Base-by-base conservation (phyloP, 176 grass and related monocot species). In the Leersia perrieri region DNA sequence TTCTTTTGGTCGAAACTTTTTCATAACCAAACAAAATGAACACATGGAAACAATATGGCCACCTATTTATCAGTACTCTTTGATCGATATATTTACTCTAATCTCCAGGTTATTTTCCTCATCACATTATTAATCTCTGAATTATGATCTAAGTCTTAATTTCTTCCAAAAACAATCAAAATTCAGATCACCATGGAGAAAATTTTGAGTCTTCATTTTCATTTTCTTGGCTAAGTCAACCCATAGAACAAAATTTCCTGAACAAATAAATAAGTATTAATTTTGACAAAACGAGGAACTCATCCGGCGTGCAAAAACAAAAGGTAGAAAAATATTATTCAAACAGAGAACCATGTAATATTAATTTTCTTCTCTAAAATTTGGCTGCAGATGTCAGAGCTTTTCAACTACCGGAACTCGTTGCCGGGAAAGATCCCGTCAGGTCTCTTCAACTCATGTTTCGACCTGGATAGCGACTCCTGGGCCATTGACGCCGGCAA, bases 361-460 rank as follows among this genome's bases (percentile, higher is more conserved):
- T 62, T 27, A 38, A 12, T 25, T 51, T 5, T n/a, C 20, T 27
- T n/a, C n/a, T n/a, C n/a, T n/a, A n/a, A 22, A 73, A 36, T 44
- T 68, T 75, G 63, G 34, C n/a, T 58, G 79, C 74, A 98, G 95
- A 98, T 98, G 95, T 80, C 92, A 11, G 95, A 98, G 45, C 31
- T 93, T 42, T 95, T 98, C 81, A 98, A 98, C 81, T 81, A 84
- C 16, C 84, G 83, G 84, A 93, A 80, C 63, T 92, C 88, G 45
- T n/a, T 95, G 60, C 10, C 62, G 33, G 96, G 96, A 30, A 98
- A 90, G 79, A 98, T 98, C 61, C 96, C 96, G 15, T 98, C 90
- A 11, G 92, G 96, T 23, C 66, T 91, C 22, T 95, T 98, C 85
- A 98, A 98, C 60, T 72, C 82, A 16, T 69, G 35, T 31, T 95